Percentiles rank a stretch among this genome's conserved stretches.
phyloP scores from a whole-genome alignment of 495 filamentous ascomycete species.

The Penicillium riverlandense region DNA sequence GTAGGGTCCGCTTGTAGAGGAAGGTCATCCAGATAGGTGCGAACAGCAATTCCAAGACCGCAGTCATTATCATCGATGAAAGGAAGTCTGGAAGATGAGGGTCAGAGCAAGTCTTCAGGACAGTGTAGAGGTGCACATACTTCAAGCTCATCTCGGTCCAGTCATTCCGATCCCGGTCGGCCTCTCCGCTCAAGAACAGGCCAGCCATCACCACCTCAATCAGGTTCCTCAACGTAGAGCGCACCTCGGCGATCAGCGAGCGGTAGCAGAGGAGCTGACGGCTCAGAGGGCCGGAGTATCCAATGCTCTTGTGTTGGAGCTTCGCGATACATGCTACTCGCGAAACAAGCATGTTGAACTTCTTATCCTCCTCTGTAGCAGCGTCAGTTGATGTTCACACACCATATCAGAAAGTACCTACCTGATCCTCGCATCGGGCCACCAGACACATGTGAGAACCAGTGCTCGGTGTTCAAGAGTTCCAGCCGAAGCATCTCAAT shows the following conservation, averaged over 20 bases:
- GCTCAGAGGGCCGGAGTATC: constrained; percentile 92
- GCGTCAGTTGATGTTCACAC: background rate
- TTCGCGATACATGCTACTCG: constrained; percentile 77
- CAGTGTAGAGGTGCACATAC: constrained; percentile 41
- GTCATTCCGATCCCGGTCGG: constrained; percentile 62
- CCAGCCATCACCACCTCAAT: constrained; percentile 73
- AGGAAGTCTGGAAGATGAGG: constrained; percentile 55
- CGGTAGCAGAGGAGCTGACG: constrained; percentile 83
- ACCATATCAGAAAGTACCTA: constrained; percentile 17
- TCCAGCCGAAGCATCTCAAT: constrained; percentile 74
- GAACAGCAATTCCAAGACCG: constrained; percentile 80
- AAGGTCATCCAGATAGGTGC: constrained; percentile 86
- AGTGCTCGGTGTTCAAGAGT: constrained; percentile 59
- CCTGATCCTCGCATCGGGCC: constrained; percentile 51
- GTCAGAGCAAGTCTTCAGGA: background rate
- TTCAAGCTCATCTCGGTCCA: constrained; percentile 61
- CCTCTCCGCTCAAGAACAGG: constrained; percentile 72
- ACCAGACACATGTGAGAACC: constrained; percentile 53
- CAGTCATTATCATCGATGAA: constrained; percentile 80
- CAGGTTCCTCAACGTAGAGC: constrained; percentile 69
- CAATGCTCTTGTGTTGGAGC: constrained; percentile 73
- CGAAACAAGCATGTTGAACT: constrained; percentile 70
- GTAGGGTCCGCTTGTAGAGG: constrained; percentile 46
- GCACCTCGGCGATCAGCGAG: constrained; percentile 72
- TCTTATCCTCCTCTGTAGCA: constrained; percentile 52